Evolutionary conservation across 2,329 filamentous ascomycete genomes (phyloP).

Genomic region (Cadophora gregata): DNA sequence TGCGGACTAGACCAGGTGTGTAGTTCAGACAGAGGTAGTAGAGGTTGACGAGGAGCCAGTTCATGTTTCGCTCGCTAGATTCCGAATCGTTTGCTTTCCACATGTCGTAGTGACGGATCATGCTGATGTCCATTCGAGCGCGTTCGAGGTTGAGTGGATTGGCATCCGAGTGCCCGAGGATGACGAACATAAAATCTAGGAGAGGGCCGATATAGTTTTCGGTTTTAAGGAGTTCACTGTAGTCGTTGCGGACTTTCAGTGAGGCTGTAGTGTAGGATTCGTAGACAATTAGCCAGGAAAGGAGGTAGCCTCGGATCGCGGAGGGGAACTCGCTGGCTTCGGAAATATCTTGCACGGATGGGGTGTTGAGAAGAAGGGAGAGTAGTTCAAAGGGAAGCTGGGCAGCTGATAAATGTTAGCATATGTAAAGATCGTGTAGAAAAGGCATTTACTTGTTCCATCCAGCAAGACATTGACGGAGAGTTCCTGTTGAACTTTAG

Average conservation of each 20-base stretch:
- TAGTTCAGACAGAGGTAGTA: slow-evolving; percentile 84
- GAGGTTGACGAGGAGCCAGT: slow-evolving; percentile 84
- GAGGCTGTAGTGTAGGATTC: slow-evolving; percentile 82
- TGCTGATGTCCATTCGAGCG: slow-evolving; percentile 61
- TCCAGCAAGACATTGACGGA: slow-evolving; percentile 79
- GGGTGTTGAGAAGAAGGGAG: slow-evolving; percentile 80
- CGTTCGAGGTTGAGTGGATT: slow-evolving; percentile 77
- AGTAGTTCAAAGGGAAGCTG: slow-evolving; percentile 83
- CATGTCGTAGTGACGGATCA: slow-evolving; percentile 62
- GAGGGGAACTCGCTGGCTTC: slow-evolving; percentile 72
- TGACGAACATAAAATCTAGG: slow-evolving; percentile 81
- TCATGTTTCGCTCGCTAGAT: slow-evolving; percentile 72
- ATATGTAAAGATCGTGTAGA: background rate
- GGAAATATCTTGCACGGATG: slow-evolving; percentile 70
- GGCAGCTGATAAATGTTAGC: slow-evolving; percentile 53
- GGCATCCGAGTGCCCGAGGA: slow-evolving; percentile 78
- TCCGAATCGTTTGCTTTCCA: slow-evolving; percentile 61
- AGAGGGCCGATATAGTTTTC: slow-evolving; percentile 72
- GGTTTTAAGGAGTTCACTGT: slow-evolving; percentile 78
- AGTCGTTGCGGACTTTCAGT: slow-evolving; percentile 81
- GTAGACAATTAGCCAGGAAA: slow-evolving; percentile 90
- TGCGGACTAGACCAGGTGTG: slow-evolving; percentile 77
- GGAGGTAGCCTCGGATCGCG: slow-evolving; percentile 76
- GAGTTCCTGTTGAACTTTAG: slow-evolving; percentile 77
- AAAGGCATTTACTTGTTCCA: slow-evolving; percentile 57